These are phyloP conservation scores for Paradendryphiella salina DNA, from an alignment of 2,329 filamentous ascomycete genomes.

Conservation along the genomic window DNA sequence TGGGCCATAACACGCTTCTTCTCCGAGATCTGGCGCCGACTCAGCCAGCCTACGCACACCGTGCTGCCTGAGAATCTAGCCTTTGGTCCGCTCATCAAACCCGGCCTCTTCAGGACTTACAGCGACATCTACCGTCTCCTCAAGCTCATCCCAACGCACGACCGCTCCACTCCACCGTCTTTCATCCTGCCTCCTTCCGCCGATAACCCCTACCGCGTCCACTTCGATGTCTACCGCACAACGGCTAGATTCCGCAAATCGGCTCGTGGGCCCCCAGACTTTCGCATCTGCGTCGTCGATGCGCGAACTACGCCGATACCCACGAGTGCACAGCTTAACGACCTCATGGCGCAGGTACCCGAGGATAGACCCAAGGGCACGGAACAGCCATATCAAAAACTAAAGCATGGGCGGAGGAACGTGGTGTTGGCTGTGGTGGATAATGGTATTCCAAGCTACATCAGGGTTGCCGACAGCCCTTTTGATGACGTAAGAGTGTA, in stretches of 20 bases:
- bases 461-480: constrained; percentile 76
- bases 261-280: constrained; percentile 77
- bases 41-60: constrained; percentile 27
- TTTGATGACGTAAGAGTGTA: constrained; percentile 74
- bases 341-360: constrained; percentile 73
- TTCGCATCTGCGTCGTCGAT: constrained; percentile 80
- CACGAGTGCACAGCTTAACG: constrained; percentile 69
- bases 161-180: constrained; percentile 54
- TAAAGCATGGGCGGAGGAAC: constrained; percentile 83
- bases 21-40: constrained; percentile 39
- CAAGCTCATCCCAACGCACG: constrained; percentile 71
- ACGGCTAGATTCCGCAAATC: constrained; percentile 70
- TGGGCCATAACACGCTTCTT: constrained; percentile 44
- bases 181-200: constrained; percentile 36
- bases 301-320: constrained; percentile 73
- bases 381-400: constrained; percentile 67
- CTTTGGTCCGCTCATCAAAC: constrained; percentile 56
- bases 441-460: constrained; percentile 84
- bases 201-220: constrained; percentile 67
- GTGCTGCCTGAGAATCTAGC: constrained; percentile 29
- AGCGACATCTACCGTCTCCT: constrained; percentile 75
- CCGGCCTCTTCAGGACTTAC: constrained; percentile 60
- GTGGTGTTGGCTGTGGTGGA: constrained; percentile 88
- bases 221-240: constrained; percentile 83
- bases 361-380: constrained; percentile 63